phyloP scores from a whole-genome alignment of 2,329 filamentous ascomycete genomes.

The Claviceps cyperi region DNA sequence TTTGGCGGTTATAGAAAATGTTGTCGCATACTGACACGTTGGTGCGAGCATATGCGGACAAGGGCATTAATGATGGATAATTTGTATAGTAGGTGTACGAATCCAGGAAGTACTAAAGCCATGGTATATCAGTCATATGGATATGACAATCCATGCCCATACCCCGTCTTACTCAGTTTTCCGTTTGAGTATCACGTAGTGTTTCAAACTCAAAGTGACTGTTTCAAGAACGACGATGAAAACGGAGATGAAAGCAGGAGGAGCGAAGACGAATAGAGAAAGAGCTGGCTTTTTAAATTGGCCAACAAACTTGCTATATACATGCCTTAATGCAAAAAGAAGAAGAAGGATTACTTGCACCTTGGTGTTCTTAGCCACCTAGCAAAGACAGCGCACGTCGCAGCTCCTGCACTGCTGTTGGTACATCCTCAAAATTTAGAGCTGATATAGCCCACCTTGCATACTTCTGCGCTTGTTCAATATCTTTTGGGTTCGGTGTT shows the following conservation, averaged over 20 bases:
- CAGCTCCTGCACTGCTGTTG: constrained; percentile 77
- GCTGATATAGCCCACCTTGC: constrained; percentile 95
- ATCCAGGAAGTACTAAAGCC: background rate
- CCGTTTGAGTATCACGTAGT: no score
- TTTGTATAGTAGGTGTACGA: constrained; percentile 6
- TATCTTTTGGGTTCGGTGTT: constrained; percentile 34
- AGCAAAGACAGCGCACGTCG: constrained; percentile 57
- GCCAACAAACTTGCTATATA: no score
- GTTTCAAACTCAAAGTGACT: no score
- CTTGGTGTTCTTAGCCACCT: constrained; percentile 32
- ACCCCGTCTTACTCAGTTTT: no score
- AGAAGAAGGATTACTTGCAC: no score
- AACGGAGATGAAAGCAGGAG: no score
- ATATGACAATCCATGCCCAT: background rate
- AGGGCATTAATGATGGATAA: background rate
- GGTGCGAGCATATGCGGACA: background rate
- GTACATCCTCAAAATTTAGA: constrained; percentile 88
- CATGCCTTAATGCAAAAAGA: no score
- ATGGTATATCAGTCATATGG: background rate
- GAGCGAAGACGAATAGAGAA: no score
- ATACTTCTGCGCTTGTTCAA: constrained; percentile 80
- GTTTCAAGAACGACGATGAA: no score
- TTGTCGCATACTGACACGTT: constrained; percentile 3
- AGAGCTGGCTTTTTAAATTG: no score
- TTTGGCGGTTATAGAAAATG: constrained; percentile 1